Conservation (phyloP, 2,329 filamentous ascomycete species). For the Penicillium palitans region DNA sequence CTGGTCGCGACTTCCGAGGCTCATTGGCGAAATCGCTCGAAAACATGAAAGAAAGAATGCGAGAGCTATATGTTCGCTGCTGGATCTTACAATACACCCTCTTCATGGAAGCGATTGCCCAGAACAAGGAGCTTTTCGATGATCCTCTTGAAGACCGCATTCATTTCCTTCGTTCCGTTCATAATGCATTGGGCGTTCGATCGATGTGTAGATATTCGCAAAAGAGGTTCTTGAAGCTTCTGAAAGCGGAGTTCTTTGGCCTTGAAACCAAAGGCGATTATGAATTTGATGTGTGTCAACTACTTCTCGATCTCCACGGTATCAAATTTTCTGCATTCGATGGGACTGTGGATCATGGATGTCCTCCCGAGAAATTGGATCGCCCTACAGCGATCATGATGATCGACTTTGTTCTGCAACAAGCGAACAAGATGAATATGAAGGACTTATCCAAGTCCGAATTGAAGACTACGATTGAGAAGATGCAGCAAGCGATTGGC, state of each 20-base stretch:
- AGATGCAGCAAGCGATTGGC: slow-evolving; percentile 84
- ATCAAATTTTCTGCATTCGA: slow-evolving; percentile 71
- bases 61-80: slow-evolving; percentile 81
- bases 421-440: slow-evolving; percentile 80
- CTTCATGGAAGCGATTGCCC: slow-evolving; percentile 70
- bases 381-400: slow-evolving; percentile 76
- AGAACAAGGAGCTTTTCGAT: slow-evolving; percentile 65
- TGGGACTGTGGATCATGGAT: slow-evolving; percentile 76
- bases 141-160: slow-evolving; percentile 71
- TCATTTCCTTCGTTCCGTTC: slow-evolving; percentile 76
- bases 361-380: slow-evolving; percentile 74
- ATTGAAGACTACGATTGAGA: slow-evolving; percentile 84
- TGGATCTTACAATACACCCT: slow-evolving; percentile 88
- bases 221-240: slow-evolving; percentile 84
- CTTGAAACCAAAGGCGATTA: slow-evolving; percentile 75
- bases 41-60: slow-evolving; percentile 66
- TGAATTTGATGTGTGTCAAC: slow-evolving; percentile 82
- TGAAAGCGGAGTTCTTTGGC: slow-evolving; percentile 79
- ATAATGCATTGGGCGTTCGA: slow-evolving; percentile 79
- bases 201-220: slow-evolving; percentile 82
- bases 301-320: slow-evolving; percentile 79
- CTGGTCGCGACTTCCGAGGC: slow-evolving; percentile 59
- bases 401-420: slow-evolving; percentile 77
- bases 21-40: slow-evolving; percentile 43
- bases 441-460: slow-evolving; percentile 92